Percentiles rank a stretch among this genome's conserved stretches.
These are phyloP conservation scores for Euphorbia celastroides DNA, from an alignment of 441 rosid genomes.

Conservation along the genomic window DNA sequence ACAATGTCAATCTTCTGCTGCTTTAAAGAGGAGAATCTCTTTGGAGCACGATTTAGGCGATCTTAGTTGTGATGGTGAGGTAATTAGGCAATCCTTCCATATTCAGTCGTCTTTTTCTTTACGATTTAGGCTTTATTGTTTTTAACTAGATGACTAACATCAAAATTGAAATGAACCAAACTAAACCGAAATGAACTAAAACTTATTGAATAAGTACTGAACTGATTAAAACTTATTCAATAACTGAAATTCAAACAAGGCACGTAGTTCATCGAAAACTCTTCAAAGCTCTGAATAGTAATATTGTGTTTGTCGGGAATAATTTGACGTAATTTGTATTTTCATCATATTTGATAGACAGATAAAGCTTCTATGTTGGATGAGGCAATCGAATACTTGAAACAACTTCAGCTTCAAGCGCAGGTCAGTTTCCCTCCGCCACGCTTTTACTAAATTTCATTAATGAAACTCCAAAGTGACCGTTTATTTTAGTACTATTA, in stretches of 20 bases:
- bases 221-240: too few species aligned
- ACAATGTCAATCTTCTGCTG: constrained; percentile 17
- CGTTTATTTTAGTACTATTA: background rate
- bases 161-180: too few species aligned
- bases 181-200: too few species aligned
- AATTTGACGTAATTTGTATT: too few species aligned
- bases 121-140: too few species aligned
- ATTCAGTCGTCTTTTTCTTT: too few species aligned
- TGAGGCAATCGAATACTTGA: constrained; percentile 80
- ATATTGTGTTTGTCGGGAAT: too few species aligned
- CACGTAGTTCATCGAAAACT: constrained; percentile 9
- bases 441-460: too few species aligned
- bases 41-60: constrained; percentile 30
- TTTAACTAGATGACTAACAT: too few species aligned
- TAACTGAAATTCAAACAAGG: constrained; percentile 91
- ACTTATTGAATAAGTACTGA: too few species aligned
- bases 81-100: background rate
- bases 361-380: constrained; percentile 94
- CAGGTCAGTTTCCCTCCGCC: constrained; percentile 48
- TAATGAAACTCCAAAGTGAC: background rate
- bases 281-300: too few species aligned
- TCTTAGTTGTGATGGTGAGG: constrained; percentile 44
- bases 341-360: constrained; percentile 31
- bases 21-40: constrained; percentile 21
- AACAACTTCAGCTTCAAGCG: constrained; percentile 70